These are phyloP conservation scores for Aspergillus avenaceus DNA, from an alignment of 495 filamentous ascomycete genomes.

Conservation along the genomic window DNA sequence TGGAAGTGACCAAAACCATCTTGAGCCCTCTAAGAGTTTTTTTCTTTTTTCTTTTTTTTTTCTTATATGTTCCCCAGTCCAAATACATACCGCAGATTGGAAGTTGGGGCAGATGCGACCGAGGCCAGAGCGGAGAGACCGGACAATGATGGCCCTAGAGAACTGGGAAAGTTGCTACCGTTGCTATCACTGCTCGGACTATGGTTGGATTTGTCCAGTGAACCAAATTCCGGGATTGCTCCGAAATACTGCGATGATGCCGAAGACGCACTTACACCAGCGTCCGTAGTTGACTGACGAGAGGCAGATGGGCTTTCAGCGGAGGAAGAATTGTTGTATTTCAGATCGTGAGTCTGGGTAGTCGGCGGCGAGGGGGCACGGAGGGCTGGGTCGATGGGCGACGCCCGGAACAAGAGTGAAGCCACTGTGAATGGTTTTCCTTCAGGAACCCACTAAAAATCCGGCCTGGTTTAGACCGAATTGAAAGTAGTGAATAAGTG, in stretches of 20 bases:
- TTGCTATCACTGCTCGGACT: slow-evolving; percentile 18
- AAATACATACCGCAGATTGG: slow-evolving; percentile 60
- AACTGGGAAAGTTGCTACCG: slow-evolving; percentile 24
- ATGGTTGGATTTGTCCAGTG: slow-evolving; percentile 21
- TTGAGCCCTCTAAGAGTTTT: too few relatives aligned
- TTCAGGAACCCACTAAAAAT: slow-evolving; percentile 31
- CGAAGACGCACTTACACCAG: slow-evolving; percentile 28
- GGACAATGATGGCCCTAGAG: slow-evolving; percentile 46
- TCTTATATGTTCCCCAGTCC: too few relatives aligned
- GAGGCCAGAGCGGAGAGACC: slow-evolving; percentile 60
- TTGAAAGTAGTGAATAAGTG: slow-evolving; percentile 12
- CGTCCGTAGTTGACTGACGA: slow-evolving; percentile 18
- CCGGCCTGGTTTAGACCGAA: slow-evolving; percentile 35
- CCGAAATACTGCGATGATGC: slow-evolving; percentile 35
- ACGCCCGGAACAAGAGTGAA: slow-evolving; percentile 50
- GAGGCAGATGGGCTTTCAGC: slow-evolving; percentile 17
- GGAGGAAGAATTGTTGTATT: slow-evolving; percentile 25
- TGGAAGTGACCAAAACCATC: not conserved
- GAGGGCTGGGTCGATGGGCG: slow-evolving; percentile 54
- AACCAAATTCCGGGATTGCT: slow-evolving; percentile 31
- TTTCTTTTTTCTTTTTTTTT: too few relatives aligned
- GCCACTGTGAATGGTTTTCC: slow-evolving; percentile 46
- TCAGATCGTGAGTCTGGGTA: slow-evolving; percentile 33
- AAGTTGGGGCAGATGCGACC: slow-evolving; percentile 56
- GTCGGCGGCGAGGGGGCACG: slow-evolving; percentile 42